Evolutionary conservation across 2,329 filamentous ascomycete species (phyloP), one percentile per base, ranked within the genome.

Genomic region (Nemania diffusa): DNA sequence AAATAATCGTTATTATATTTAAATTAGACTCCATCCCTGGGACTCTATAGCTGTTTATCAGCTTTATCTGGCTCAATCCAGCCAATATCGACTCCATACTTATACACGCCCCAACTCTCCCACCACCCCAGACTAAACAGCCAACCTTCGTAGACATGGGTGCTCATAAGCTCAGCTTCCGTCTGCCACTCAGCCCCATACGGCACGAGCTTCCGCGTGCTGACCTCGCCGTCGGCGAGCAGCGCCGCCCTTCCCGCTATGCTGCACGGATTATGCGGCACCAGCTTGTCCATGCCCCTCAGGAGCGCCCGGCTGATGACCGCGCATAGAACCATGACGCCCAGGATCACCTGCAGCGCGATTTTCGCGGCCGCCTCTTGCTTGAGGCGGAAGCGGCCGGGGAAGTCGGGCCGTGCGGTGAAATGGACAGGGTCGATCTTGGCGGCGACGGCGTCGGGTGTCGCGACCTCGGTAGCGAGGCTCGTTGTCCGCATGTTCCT

Each of bases 41-140:
- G 11, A 40, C 37, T 40, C 37, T 40, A 40, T 15, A 40, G 15
- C 37, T 40, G 37, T 15, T 40, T 15, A 17, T 40, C 37, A 17
- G 37, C 17, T 17, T 40, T 40, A 5, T 55, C 65, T 20, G 32
- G 37, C 58, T 63, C 64, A 29, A 68, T 68, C 62, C 62, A 65
- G 2, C 66, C 66, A 15, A 62, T 57, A 62, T 68, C 66, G 15
- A 68, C 66, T 15, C 62, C 62, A 44, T 62, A 62, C 29, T 65
- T 68, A 17, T 65, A 68, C 53, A 57, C 57, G 1, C 62, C 62
- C 57, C 7, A 59, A 13, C 66, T 65, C 52, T 68, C 66, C 66
- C 66, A 68, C 66, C 66, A 68, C 20, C 66, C 66, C 13, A 68
- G 62, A 53, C 66, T 68, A 40, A 68, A 68, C 17, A 65, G 40